A percentile compares a stretch with the other conserved stretches of the same genome.
These are phyloP conservation scores for Musa itinerans DNA, from an alignment of 176 grass and related monocot genomes.

Conservation along the genomic window DNA sequence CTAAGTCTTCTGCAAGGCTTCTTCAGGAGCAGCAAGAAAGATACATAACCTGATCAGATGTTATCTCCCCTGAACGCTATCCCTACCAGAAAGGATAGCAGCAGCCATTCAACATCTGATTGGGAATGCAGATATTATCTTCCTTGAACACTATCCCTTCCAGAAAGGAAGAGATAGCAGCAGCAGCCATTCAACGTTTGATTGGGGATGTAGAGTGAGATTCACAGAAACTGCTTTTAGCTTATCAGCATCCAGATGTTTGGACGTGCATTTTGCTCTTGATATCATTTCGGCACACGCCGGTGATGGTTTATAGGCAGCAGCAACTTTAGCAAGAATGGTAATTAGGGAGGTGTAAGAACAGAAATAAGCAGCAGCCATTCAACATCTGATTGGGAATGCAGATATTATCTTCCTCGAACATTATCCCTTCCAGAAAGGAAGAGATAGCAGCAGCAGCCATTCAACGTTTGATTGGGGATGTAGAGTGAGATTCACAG, in stretches of 20 bases:
- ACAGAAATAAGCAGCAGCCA: too few species aligned
- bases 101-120: not conserved
- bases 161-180: not conserved
- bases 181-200: not conserved
- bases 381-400: not conserved
- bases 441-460: not conserved
- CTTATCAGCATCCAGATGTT: too few species aligned
- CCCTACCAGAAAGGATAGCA: not conserved
- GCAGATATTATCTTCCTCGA: not conserved
- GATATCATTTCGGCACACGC: too few species aligned
- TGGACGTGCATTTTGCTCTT: too few species aligned
- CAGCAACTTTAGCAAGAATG: too few species aligned
- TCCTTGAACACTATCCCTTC: not conserved
- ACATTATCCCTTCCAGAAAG: not conserved
- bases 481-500: not conserved
- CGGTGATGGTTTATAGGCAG: too few species aligned
- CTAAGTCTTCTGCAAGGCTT: conserved; percentile 75
- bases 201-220: not conserved
- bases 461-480: not conserved
- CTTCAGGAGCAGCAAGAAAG: conserved; percentile 89
- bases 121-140: not conserved
- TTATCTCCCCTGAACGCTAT: not conserved
- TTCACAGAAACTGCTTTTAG: too few species aligned
- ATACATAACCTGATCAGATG: conserved; percentile 49
- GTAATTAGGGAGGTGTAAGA: too few species aligned